Conservation (phyloP, 345 rosid species). For the Camelina neglecta region DNA sequence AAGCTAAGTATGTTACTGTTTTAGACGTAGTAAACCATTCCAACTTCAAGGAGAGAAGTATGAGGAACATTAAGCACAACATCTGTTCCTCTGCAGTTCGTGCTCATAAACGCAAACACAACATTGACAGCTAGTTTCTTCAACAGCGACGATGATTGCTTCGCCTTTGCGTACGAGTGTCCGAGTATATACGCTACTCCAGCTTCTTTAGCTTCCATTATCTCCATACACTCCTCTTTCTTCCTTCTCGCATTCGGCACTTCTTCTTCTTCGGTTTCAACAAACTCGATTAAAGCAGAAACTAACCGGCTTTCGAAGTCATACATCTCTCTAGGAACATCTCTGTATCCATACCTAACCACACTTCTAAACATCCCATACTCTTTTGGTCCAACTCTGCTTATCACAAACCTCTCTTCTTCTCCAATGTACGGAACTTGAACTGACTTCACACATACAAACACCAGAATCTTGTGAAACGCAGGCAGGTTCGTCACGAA, state of each 20-base stretch:
- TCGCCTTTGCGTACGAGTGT: constrained; percentile 66
- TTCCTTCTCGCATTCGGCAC: background rate
- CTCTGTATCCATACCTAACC: constrained; percentile 85
- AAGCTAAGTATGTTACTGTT: background rate
- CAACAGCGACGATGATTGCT: constrained; percentile 61
- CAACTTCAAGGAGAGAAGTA: constrained; percentile 72
- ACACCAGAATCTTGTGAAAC: constrained; percentile 76
- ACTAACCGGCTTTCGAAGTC: constrained; percentile 70
- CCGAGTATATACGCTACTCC: constrained; percentile 75
- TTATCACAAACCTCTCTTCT: constrained; percentile 67
- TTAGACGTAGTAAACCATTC: constrained; percentile 74
- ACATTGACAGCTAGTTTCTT: constrained; percentile 67
- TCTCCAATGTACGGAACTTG: constrained; percentile 73
- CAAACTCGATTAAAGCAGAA: constrained; percentile 54
- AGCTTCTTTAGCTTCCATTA: constrained; percentile 69
- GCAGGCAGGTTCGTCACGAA: constrained; percentile 85
- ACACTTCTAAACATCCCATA: constrained; percentile 85
- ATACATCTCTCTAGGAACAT: constrained; percentile 69
- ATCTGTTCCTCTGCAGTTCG: constrained; percentile 72
- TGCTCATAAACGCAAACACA: constrained; percentile 69
- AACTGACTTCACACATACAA: constrained; percentile 78
- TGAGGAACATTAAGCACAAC: constrained; percentile 70
- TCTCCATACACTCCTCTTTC: constrained; percentile 51
- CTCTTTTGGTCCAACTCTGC: constrained; percentile 75
- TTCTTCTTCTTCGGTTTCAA: constrained; percentile 48